Conservation (phyloP, 2,329 filamentous ascomycete genomes). For the Canariomyces notabilis region DNA sequence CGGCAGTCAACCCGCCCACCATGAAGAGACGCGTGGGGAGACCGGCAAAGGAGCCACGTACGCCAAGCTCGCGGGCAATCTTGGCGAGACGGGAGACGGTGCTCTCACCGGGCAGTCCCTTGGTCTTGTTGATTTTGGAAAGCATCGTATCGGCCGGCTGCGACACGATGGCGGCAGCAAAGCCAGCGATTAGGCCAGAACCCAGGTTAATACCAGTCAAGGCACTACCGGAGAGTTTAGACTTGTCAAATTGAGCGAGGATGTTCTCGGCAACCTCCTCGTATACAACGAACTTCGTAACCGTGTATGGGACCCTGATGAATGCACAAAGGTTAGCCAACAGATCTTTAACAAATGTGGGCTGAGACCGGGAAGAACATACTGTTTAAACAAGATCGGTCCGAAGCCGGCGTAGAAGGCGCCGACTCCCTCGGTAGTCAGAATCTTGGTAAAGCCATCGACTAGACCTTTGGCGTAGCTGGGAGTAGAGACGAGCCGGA, state of each 20-base stretch:
- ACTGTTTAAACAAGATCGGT: conserved; percentile 78
- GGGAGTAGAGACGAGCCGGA: conserved; percentile 85
- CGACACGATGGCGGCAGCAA: conserved; percentile 67
- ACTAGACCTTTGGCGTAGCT: conserved; percentile 77
- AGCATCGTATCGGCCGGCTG: conserved; percentile 74
- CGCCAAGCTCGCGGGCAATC: conserved; percentile 65
- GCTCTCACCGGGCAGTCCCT: conserved; percentile 64
- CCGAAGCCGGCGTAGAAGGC: conserved; percentile 92
- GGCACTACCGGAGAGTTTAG: conserved; percentile 25
- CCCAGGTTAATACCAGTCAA: conserved; percentile 62
- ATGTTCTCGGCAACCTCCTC: conserved; percentile 23
- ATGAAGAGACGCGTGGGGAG: conserved; percentile 67
- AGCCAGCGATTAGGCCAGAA: conserved; percentile 67
- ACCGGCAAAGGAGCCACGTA: conserved; percentile 62
- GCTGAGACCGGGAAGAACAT: conserved; percentile 32
- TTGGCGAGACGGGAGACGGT: conserved; percentile 63
- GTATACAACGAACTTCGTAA: conserved; percentile 26
- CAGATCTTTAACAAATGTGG: too few species aligned
- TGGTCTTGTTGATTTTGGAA: conserved; percentile 74
- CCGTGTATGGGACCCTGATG: conserved; percentile 25
- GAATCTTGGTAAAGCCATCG: conserved; percentile 76
- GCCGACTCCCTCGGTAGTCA: conserved; percentile 74
- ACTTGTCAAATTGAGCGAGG: conserved; percentile 25
- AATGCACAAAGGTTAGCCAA: too few species aligned
- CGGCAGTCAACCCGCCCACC: conserved; percentile 60